phyloP scores from a whole-genome alignment of 129 eudicot genomes.

The Daucus carota region DH1_v3.0 NC_030382.2:57442501-57443000 shows the following conservation, averaged over 20 bases:
- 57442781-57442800: slow-evolving; percentile 52
- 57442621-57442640: slow-evolving; percentile 46
- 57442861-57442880: slow-evolving; percentile 40
- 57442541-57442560: slow-evolving; percentile 28
- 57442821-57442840: slow-evolving; percentile 35
- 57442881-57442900: slow-evolving; percentile 59
- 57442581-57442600: slow-evolving; percentile 25
- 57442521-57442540: slow-evolving; percentile 37
- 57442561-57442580: slow-evolving; percentile 47
- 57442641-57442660: slow-evolving; percentile 27
- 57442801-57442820: slow-evolving; percentile 47
- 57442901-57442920: slow-evolving; percentile 36
- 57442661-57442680: slow-evolving; percentile 38
- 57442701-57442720: slow-evolving; percentile 50
- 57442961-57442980: slow-evolving; percentile 38
- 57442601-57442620: slow-evolving; percentile 54
- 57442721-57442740: slow-evolving; percentile 38
- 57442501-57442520: slow-evolving; percentile 39
- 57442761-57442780: slow-evolving; percentile 39
- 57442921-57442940: slow-evolving; percentile 39
- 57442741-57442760: slow-evolving; percentile 33
- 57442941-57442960: slow-evolving; percentile 43
- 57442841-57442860: slow-evolving; percentile 32
- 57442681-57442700: slow-evolving; percentile 45
- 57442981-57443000: slow-evolving; percentile 45